Evolutionary conservation across 352 stramenopile species (phyloP), one percentile per base, ranked within the genome.

Genomic region (Thalassiosira pacifica): DNA sequence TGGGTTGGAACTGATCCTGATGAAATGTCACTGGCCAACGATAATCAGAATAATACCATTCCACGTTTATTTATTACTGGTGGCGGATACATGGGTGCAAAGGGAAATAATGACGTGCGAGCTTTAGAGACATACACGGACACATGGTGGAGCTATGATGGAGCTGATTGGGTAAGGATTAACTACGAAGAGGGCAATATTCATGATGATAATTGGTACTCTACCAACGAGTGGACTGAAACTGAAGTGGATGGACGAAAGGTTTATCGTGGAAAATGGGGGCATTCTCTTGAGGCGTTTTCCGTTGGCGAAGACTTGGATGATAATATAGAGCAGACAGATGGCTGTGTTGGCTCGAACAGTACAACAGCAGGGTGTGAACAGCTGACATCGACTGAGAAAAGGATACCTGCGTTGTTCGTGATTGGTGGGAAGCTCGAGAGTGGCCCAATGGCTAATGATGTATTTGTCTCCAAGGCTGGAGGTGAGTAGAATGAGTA

Each of bases 391-490:
- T n/a, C n/a, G n/a, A n/a, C n/a, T n/a, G n/a, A n/a, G n/a, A n/a
- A n/a, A n/a, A n/a, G n/a, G n/a, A n/a, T n/a, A 61, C 82, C 86
- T 19, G 29, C 77, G 69, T 29, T 92, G 0, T 79, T 92, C 68
- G n/a, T 90, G 0, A 92, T 92, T 80, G 87, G 83, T 37, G 87
- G 87, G 27, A 88, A 90, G 27, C 24, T 87, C 22, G 80, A 92
- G 29, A 78, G 40, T 70, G 77, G 64, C 18, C 66, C 69, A 32
- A 57, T 89, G 32, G 76, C 85, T 11, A 86, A 78, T 65, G 83
- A 89, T 76, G 75, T 85, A 19, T 92, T 90, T 45, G 37, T 60
- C 10, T 88, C 82, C 2, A 76, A 76, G 60, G 52, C 57, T 76
- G 85, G 85, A 57, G 52, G 73, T 84, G 37, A 83, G 52, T 61